A percentile compares a stretch with the other conserved stretches of the same genome.
phyloP scores from a whole-genome alignment of 1,139 yeast species.

The Taphrina flavorubra region DNA sequence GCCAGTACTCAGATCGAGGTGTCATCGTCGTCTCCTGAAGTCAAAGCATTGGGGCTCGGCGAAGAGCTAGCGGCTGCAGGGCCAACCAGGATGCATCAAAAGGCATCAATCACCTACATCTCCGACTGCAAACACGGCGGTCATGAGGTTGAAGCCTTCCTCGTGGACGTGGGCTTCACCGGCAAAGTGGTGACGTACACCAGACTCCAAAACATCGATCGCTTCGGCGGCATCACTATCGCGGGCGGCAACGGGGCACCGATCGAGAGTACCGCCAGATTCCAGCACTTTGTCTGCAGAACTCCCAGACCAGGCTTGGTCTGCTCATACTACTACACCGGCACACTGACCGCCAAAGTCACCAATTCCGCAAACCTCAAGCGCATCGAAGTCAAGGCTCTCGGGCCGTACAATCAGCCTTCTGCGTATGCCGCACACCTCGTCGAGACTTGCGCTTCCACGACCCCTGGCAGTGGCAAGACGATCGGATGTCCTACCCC shows the following conservation, averaged over 20 bases:
- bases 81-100: not conserved
- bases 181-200: not conserved
- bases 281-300: not conserved
- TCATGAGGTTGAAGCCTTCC: not conserved
- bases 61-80: too few species aligned
- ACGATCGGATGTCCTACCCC: not conserved
- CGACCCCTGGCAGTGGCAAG: not conserved
- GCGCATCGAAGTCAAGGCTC: not conserved
- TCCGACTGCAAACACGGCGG: not conserved
- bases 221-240: not conserved
- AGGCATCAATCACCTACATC: not conserved
- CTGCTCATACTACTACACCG: slow-evolving; percentile 2
- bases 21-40: too few species aligned
- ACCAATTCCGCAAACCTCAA: not conserved
- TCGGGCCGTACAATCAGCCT: not conserved
- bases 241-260: not conserved
- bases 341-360: not conserved
- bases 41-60: too few species aligned
- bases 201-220: not conserved
- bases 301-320: not conserved
- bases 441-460: not conserved
- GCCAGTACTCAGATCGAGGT: too few species aligned
- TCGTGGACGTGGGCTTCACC: not conserved
- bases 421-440: not conserved
- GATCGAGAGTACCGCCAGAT: not conserved